A percentile compares a stretch with the other conserved stretches of the same genome.
phyloP scores from a whole-genome alignment of 2,329 filamentous ascomycete genomes.

The Aureobasidium sp. region DNA sequence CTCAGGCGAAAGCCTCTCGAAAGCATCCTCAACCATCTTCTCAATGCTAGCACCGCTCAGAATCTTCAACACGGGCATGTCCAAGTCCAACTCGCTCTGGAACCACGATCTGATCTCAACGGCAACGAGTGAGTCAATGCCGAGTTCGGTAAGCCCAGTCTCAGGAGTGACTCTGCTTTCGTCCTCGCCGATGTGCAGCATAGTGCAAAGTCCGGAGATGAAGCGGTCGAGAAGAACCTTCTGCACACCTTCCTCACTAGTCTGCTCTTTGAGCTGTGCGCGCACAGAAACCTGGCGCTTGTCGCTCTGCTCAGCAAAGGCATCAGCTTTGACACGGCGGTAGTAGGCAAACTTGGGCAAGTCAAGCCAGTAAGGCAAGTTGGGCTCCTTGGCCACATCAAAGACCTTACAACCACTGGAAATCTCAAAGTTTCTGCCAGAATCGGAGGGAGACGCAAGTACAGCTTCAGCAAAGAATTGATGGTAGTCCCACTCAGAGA shows the following conservation, averaged over 20 bases:
- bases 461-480: constrained; percentile 47
- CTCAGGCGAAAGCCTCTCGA: not conserved
- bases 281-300: constrained; percentile 2
- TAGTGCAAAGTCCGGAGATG: not conserved
- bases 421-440: not conserved
- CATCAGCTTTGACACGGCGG: not conserved
- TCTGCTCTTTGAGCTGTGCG: not conserved
- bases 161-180: not conserved
- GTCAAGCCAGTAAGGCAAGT: constrained; percentile 1
- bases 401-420: not conserved
- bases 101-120: constrained; percentile 42
- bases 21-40: not conserved
- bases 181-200: not conserved
- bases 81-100: constrained; percentile 34
- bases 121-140: constrained; percentile 31
- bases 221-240: not conserved
- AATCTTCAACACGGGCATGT: constrained; percentile 18
- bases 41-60: not conserved
- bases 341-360: constrained; percentile 3
- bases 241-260: not conserved
- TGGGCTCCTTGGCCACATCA: not conserved
- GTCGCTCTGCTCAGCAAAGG: not conserved
- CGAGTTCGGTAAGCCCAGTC: constrained; percentile 20
- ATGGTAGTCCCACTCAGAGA: constrained; percentile 45
- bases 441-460: not conserved